phyloP scores from a whole-genome alignment of 305 asterid species.

The Fraxinus xanthoxyloides region DNA sequence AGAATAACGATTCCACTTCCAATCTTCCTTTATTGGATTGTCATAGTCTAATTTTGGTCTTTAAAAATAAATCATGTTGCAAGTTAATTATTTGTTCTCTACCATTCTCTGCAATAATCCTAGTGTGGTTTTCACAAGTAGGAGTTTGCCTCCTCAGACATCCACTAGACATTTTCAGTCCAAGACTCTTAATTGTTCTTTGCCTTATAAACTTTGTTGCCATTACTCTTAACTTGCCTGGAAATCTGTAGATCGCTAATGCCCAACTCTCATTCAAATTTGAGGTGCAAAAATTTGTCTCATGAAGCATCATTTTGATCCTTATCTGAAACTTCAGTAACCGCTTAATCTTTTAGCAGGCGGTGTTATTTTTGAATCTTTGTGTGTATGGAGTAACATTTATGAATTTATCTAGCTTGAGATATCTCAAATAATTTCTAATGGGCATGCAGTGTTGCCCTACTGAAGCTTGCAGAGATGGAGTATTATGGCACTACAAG shows the following conservation, averaged over 20 bases:
- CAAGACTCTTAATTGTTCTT: background rate
- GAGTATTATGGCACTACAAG: constrained; percentile 86
- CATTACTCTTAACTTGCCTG: background rate
- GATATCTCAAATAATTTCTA: constrained; percentile 10
- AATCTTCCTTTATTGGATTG: background rate
- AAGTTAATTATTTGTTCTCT: background rate
- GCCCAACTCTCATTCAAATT: background rate
- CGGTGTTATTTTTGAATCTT: background rate
- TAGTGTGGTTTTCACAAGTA: background rate
- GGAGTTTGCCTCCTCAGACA: background rate
- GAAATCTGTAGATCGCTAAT: background rate
- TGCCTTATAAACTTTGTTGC: background rate
- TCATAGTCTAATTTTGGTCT: background rate
- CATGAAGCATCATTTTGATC: background rate
- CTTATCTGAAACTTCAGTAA: background rate
- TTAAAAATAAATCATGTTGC: background rate
- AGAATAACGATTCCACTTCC: background rate
- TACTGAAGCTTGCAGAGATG: constrained; percentile 77
- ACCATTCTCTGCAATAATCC: background rate
- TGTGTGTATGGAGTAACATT: background rate
- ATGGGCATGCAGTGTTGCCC: constrained; percentile 55
- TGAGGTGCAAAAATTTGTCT: background rate
- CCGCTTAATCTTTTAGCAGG: background rate
- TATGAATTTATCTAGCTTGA: background rate
- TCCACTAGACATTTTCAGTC: background rate